Evolutionary conservation across 1,139 yeast species (phyloP), one percentile per base, ranked within the genome.

Genomic region (Taphrina communis): DNA sequence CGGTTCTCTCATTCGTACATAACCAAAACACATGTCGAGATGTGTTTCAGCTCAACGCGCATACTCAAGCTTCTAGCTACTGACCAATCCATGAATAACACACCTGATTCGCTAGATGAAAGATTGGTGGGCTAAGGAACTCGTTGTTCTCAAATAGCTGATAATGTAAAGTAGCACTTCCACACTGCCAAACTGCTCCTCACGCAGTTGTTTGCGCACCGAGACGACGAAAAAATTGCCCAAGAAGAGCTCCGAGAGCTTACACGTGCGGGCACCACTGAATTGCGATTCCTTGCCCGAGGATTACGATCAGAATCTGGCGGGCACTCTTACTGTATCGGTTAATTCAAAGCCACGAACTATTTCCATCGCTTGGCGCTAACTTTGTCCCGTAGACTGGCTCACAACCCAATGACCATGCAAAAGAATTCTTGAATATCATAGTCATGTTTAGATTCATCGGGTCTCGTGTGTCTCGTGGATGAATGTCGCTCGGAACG

Each of bases 201-300:
- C 17, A 6, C 17, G 42, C 58, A n/a, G 42, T 31, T 53, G 58
- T 53, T 53, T 53, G 58, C 58, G 58, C 21, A 53, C 35, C 58
- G 58, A 53, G 41, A 36, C 58, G 58, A 53, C 41, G 58, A 53
- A 53, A 53, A 53, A 53, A 53, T 53, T 36, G 58, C 21, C 58
- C 58, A 9, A 7, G 12, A 17, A 36, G 58, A 53, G 58, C 58
- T 53, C 58, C 58, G 31, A 25, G 31, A 25, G 31, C 31, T 25
- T 4, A 25, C 31, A 25, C 31, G 31, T 25, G 31, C 31, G 31
- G 31, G 4, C 31, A 25, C 31, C 4, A 25, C 31, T 25, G 31
- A 25, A 25, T 25, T 4, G 31, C 31, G 31, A 25, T 2, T 25
- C 4, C 31, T 4, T 4, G 4, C 31, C 31, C 31, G 31, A 25